A percentile compares a stretch with the other conserved stretches of the same genome.
phyloP scores from a whole-genome alignment of 2,329 filamentous ascomycete genomes.

The Zymoseptoria brevis region DNA sequence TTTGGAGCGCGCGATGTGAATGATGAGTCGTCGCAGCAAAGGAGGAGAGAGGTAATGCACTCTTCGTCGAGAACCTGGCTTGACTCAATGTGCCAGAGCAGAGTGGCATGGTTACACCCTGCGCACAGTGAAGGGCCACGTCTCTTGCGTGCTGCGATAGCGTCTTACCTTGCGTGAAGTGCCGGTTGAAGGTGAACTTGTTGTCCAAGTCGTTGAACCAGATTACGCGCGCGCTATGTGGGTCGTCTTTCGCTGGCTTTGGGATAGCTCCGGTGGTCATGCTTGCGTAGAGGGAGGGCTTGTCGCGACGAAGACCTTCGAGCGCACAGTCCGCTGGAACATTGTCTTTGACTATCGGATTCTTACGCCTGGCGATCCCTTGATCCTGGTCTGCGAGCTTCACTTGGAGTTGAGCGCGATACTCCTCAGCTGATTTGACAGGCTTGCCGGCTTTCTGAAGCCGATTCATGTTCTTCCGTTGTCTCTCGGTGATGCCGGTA shows the following conservation, averaged over 20 bases:
- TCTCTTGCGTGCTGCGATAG: not conserved
- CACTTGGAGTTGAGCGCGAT: not conserved
- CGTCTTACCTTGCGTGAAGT: not conserved
- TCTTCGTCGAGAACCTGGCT: no score
- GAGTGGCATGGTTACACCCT: not conserved
- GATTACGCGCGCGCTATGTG: not conserved
- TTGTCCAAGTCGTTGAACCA: not conserved
- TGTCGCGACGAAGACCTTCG: not conserved
- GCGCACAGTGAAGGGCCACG: not conserved
- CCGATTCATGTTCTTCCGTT: not conserved
- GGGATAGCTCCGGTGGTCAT: not conserved
- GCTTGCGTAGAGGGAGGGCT: not conserved
- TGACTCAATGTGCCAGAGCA: no score
- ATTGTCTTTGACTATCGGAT: not conserved
- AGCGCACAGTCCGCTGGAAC: not conserved
- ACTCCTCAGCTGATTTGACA: not conserved
- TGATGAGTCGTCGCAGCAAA: not conserved
- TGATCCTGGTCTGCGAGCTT: not conserved
- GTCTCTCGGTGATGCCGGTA: not conserved
- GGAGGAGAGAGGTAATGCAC: not conserved
- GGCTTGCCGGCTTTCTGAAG: not conserved
- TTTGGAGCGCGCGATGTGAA: not conserved
- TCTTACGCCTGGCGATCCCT: not conserved
- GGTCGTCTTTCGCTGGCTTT: not conserved
- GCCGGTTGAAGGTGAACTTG: not conserved